Evolutionary conservation across 73 alveolate genomes (phyloP), one percentile per base, ranked within the genome.

Genomic region (Stentor coeruleus): DNA sequence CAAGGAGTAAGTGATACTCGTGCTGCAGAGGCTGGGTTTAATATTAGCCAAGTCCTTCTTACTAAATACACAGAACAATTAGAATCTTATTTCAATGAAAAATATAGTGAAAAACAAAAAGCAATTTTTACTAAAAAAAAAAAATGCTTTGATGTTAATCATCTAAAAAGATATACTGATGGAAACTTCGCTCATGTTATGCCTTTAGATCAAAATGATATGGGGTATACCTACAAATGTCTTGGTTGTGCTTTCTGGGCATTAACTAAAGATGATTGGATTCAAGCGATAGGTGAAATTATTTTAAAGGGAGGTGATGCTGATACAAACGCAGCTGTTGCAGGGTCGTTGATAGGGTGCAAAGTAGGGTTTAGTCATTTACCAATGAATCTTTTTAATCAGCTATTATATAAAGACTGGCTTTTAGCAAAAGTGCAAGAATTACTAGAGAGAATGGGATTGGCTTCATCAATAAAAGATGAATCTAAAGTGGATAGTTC

Each of bases 251-350:
- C 79, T 31, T 66, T 66, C 33, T 28, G 76, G 74, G 28, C 3
- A 1, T 28, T 30, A 33, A 40, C 81, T 2, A 76, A 36, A 36
- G 83, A 36, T 35, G 81, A 77, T 57, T 89, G 58, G 77, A 75
- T 42, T 33, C 81, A 35, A 1, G 95, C 92, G 14, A 41, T 89
- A 31, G 85, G 86, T 35, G 87, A 72, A 0, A 83, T 86, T 60
- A 31, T 82, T 6, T 36, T 36, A 41, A 58, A 60, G 59, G 92
- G 88, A 74, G 95, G 95, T 28, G 95, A 89, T 59, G 91, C 95
- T 2, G 95, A 89, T 40, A 86, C 95, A 37, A 89, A 89, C 33
- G 95, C 95, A 15, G 87, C 92, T 14, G 91, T 86, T 15, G 95
- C 87, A 14, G 95, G 95, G 0, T 92, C 90, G 30, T 36, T 89